Conservation (phyloP, 1,284 basidiomycete species). For the Phylloporus gajari region DNA sequence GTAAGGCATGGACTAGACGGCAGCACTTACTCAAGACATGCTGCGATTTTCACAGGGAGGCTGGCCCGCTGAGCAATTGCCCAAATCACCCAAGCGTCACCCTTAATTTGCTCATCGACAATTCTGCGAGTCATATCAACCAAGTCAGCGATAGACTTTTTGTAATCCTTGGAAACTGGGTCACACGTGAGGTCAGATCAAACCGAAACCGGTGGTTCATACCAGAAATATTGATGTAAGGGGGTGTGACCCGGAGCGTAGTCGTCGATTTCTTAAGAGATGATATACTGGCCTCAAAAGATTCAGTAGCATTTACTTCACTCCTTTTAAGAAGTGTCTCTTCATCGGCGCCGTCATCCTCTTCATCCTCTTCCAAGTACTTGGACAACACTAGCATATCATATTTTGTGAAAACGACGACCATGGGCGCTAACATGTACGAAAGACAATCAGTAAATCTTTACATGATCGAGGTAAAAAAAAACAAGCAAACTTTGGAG, state of each 20-base stretch:
- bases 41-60: slow-evolving; percentile 16
- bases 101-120: slow-evolving; percentile 13
- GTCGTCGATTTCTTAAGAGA: slow-evolving; percentile 7
- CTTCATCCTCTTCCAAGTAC: neutral
- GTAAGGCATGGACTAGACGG: neutral
- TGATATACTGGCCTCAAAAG: neutral
- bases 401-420: slow-evolving; percentile 11
- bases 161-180: slow-evolving; percentile 7
- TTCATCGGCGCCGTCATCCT: neutral
- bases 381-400: slow-evolving; percentile 8
- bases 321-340: neutral
- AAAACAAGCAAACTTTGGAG: slow-evolving; percentile 9
- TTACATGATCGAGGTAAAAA: neutral
- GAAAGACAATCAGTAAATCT: neutral
- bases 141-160: slow-evolving; percentile 1
- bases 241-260: slow-evolving; percentile 1
- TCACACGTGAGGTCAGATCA: neutral
- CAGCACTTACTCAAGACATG: slow-evolving; percentile 17
- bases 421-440: slow-evolving; percentile 2
- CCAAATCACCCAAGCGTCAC: slow-evolving; percentile 22
- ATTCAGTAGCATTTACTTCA: neutral
- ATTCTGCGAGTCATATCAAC: slow-evolving; percentile 11
- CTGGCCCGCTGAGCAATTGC: slow-evolving; percentile 17
- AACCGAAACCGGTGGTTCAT: neutral
- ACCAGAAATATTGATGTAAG: slow-evolving; percentile 9